Conservation (phyloP, 495 filamentous ascomycete species). For the Usnea hakonensis region DNA sequence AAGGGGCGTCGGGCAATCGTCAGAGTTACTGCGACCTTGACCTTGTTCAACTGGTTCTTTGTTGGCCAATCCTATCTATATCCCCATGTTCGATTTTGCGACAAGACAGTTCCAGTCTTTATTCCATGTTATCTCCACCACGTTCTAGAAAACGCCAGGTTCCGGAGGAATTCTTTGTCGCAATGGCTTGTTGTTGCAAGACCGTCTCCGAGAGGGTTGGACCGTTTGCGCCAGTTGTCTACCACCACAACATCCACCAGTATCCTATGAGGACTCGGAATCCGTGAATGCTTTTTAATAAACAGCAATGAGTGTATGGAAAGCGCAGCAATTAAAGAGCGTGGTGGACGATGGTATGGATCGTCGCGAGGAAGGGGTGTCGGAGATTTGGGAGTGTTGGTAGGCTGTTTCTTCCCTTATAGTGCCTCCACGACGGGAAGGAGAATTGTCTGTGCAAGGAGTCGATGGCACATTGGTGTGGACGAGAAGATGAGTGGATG, state of each 20-base stretch:
- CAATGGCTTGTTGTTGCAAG: not conserved
- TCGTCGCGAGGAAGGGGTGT: slow-evolving; percentile 13
- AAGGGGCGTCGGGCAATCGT: not conserved
- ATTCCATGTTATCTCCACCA: slow-evolving; percentile 1
- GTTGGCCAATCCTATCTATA: slow-evolving; percentile 9
- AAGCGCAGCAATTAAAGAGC: slow-evolving; percentile 17
- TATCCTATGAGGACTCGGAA: not conserved
- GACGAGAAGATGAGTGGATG: not conserved
- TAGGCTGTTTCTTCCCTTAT: not conserved
- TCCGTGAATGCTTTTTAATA: not conserved
- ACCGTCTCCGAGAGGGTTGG: not conserved
- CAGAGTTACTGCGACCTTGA: slow-evolving; percentile 2
- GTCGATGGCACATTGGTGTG: slow-evolving; percentile 17
- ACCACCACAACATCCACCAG: slow-evolving; percentile 4
- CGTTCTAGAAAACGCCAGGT: not conserved
- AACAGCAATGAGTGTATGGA: slow-evolving; percentile 19
- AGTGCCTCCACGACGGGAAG: not conserved
- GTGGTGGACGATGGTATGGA: slow-evolving; percentile 21
- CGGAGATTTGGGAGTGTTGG: slow-evolving; percentile 1
- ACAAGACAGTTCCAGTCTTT: slow-evolving; percentile 17
- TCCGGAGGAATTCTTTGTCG: not conserved
- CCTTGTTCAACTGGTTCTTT: slow-evolving; percentile 8
- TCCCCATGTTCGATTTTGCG: slow-evolving; percentile 4
- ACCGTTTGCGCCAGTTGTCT: slow-evolving; percentile 5
- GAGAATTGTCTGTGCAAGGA: slow-evolving; percentile 9